Evolutionary conservation across 2,329 filamentous ascomycete genomes (phyloP).

Genomic region (Pseudogymnoascus sp.): DNA sequence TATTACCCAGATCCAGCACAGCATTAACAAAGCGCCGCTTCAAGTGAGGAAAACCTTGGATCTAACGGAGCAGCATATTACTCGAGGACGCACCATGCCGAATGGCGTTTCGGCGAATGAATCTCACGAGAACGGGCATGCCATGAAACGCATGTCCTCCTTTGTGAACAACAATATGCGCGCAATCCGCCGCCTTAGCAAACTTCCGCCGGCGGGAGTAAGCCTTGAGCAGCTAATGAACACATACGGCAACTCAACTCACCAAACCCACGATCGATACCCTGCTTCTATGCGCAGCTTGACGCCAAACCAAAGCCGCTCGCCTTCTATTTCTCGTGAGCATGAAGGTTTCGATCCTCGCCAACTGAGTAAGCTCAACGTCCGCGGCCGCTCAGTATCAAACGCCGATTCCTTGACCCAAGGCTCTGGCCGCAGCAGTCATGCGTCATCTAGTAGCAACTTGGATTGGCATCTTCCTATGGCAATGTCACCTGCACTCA

Average conservation of each 20-base stretch:
- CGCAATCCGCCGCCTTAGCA: conserved; percentile 36
- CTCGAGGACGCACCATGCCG: conserved; percentile 25
- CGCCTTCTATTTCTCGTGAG: background rate
- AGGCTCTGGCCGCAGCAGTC: background rate
- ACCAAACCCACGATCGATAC: background rate
- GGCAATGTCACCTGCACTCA: conserved; percentile 9
- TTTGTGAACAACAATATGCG: conserved; percentile 38
- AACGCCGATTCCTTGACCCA: background rate
- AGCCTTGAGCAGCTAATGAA: conserved; percentile 18
- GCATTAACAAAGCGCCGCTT: conserved; percentile 22
- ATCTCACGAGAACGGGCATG: conserved; percentile 34
- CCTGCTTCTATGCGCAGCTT: background rate
- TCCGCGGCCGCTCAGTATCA: conserved; percentile 5
- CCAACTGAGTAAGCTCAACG: conserved; percentile 10
- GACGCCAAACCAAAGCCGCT: background rate
- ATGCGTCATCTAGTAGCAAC: conserved; percentile 2
- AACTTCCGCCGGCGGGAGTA: conserved; percentile 26
- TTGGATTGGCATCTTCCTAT: background rate
- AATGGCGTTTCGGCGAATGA: conserved; percentile 34
- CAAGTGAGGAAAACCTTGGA: conserved; percentile 20
- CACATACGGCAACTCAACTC: conserved; percentile 12
- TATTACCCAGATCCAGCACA: conserved; percentile 36
- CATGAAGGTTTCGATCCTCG: conserved; percentile 1
- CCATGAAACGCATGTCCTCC: conserved; percentile 37
- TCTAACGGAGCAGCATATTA: conserved; percentile 37